Evolutionary conservation across 805 yeast species (phyloP).

Genomic region (Candida easanensis): DNA sequence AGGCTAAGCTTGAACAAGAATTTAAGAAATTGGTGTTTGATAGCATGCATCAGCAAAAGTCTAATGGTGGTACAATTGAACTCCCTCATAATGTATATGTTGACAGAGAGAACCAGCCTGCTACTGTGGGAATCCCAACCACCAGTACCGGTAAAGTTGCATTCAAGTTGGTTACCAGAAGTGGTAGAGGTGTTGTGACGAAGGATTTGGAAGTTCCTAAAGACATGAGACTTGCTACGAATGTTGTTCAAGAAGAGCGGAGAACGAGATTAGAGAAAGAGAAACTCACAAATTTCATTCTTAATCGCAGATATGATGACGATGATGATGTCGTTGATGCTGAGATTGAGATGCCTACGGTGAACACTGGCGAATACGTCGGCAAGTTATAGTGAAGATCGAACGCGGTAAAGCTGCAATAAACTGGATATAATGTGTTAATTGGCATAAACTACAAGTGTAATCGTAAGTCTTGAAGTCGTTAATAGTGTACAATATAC

Average conservation of each 20-base stretch:
- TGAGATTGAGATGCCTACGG: no score
- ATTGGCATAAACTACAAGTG: no score
- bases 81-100: constrained; percentile 16
- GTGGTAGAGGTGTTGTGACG: constrained; percentile 45
- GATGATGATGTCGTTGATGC: no score
- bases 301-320: constrained; percentile 21
- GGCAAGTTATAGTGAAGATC: no score
- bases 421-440: no score
- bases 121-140: constrained; percentile 28
- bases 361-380: no score
- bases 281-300: constrained; percentile 53
- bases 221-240: constrained; percentile 51
- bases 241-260: constrained; percentile 48
- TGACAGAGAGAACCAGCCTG: constrained; percentile 20
- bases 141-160: constrained; percentile 27
- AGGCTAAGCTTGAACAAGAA: constrained; percentile 54
- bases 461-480: no score
- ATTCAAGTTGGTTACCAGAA: constrained; percentile 55
- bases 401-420: no score
- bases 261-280: constrained; percentile 51
- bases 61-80: constrained; percentile 9
- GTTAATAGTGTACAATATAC: background rate
- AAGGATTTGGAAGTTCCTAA: constrained; percentile 50
- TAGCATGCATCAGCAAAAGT: constrained; percentile 37
- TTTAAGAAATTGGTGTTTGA: constrained; percentile 51